Evolutionary conservation across 768 basidiomycete genomes (phyloP).

Genomic region (Trametes maxima): DNA sequence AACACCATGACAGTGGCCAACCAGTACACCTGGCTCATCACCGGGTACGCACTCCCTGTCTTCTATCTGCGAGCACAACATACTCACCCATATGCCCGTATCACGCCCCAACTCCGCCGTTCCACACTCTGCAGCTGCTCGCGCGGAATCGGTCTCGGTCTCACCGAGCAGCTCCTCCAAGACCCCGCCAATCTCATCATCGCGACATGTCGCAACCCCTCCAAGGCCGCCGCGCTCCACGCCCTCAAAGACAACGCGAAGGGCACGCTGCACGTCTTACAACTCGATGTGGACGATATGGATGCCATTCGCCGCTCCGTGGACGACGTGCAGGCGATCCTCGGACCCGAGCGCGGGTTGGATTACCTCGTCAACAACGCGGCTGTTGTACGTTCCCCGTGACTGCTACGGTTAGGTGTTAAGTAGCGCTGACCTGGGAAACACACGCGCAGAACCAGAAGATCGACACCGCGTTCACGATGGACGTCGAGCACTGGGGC

Average conservation of each 20-base stretch:
- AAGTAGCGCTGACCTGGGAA: neutral
- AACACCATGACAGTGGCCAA: neutral
- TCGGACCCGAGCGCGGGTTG: constrained; percentile 32
- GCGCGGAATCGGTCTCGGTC: constrained; percentile 36
- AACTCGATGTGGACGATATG: constrained; percentile 34
- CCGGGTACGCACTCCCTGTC: neutral
- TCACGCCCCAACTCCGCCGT: neutral
- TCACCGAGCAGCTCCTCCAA: constrained; percentile 28
- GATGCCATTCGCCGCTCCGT: constrained; percentile 32
- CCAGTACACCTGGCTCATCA: constrained; percentile 12
- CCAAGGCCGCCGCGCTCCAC: constrained; percentile 26
- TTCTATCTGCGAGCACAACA: neutral
- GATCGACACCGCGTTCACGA: constrained; percentile 32
- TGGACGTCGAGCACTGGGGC: constrained; percentile 24
- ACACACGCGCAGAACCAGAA: constrained; percentile 24
- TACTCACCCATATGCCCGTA: no score
- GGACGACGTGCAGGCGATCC: constrained; percentile 26
- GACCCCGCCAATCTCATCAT: constrained; percentile 32
- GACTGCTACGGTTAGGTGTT: no score
- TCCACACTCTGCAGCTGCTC: neutral
- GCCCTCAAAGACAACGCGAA: constrained; percentile 26
- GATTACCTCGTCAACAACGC: constrained; percentile 47
- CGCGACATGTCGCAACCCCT: constrained; percentile 35
- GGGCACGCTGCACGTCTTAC: constrained; percentile 37
- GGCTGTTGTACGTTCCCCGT: constrained; percentile 33